Evolutionary conservation across 176 grass and related monocot species (phyloP).

Genomic region (Oryza glumipatula): DNA sequence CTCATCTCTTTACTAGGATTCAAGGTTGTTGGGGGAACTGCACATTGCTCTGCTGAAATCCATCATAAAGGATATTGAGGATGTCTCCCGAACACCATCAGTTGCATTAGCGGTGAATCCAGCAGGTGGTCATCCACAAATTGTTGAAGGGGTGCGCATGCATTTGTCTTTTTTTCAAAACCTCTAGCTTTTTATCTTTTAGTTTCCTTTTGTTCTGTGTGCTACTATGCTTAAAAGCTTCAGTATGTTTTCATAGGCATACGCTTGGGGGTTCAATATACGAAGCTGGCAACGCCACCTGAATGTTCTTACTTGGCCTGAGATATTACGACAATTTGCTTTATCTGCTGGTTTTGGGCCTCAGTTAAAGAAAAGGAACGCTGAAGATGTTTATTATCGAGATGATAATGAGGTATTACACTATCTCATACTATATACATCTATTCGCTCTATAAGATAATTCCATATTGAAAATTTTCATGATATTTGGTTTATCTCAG

Average conservation of each 20-base stretch:
- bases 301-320: slow-evolving; percentile 95
- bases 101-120: slow-evolving; percentile 72
- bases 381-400: slow-evolving; percentile 61
- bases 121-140: slow-evolving; percentile 81
- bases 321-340: slow-evolving; percentile 94
- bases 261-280: slow-evolving; percentile 97
- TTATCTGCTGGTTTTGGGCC: slow-evolving; percentile 95
- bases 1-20: slow-evolving; percentile 67
- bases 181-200: slow-evolving; percentile 18
- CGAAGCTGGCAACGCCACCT: slow-evolving; percentile 86
- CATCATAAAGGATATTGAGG: slow-evolving; percentile 96
- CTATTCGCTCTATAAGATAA: neutral
- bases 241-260: slow-evolving; percentile 63
- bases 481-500: slow-evolving; percentile 12
- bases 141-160: slow-evolving; percentile 82
- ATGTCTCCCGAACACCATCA: slow-evolving; percentile 71
- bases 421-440: slow-evolving; percentile 5
- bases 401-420: slow-evolving; percentile 85
- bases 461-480: slow-evolving; percentile 20
- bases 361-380: slow-evolving; percentile 81
- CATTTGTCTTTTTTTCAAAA: slow-evolving; percentile 10
- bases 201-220: slow-evolving; percentile 12
- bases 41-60: slow-evolving; percentile 88
- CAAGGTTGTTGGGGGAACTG: slow-evolving; percentile 83
- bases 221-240: slow-evolving; percentile 25